Percentiles rank a stretch among this genome's conserved stretches.
phyloP scores from a whole-genome alignment of 2,329 filamentous ascomycete species.

The Neopestalotiopsis clavispora region DNA sequence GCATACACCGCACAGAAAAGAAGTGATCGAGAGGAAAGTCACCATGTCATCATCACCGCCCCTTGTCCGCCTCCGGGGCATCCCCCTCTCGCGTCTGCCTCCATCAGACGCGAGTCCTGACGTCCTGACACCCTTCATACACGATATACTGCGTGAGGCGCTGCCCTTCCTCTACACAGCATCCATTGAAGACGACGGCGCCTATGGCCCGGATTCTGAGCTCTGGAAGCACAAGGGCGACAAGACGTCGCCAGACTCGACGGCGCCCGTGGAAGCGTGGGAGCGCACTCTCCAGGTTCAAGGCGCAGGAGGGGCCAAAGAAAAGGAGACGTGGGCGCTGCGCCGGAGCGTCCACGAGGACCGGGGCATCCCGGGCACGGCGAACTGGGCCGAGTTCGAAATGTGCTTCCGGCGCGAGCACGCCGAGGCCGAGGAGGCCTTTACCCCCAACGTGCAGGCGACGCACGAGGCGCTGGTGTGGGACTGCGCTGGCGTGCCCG shows the following conservation, averaged over 20 bases:
- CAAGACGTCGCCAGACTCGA: constrained; percentile 54
- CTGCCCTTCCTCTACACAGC: constrained; percentile 62
- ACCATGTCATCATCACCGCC: constrained; percentile 32
- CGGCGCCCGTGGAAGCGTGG: constrained; percentile 57
- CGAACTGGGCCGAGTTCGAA: constrained; percentile 68
- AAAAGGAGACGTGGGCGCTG: constrained; percentile 65
- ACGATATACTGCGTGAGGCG: constrained; percentile 60
- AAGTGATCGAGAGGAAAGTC: background rate
- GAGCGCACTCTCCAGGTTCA: constrained; percentile 42
- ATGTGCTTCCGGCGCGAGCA: constrained; percentile 63
- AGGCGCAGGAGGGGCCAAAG: background rate
- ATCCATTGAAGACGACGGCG: constrained; percentile 41
- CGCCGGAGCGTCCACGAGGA: constrained; percentile 67
- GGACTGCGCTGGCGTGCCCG: constrained; percentile 48
- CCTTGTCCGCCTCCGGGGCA: constrained; percentile 58
- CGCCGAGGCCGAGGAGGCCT: constrained; percentile 59
- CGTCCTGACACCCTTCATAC: constrained; percentile 56
- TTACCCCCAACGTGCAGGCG: constrained; percentile 61
- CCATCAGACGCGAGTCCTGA: constrained; percentile 40
- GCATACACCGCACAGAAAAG: background rate
- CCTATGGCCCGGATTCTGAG: constrained; percentile 38
- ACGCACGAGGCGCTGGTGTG: constrained; percentile 50
- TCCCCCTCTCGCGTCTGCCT: constrained; percentile 54
- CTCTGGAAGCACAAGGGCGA: constrained; percentile 56
- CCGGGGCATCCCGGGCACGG: constrained; percentile 54